phyloP scores from a whole-genome alignment of 495 filamentous ascomycete species.

The Halenospora varia region DNA sequence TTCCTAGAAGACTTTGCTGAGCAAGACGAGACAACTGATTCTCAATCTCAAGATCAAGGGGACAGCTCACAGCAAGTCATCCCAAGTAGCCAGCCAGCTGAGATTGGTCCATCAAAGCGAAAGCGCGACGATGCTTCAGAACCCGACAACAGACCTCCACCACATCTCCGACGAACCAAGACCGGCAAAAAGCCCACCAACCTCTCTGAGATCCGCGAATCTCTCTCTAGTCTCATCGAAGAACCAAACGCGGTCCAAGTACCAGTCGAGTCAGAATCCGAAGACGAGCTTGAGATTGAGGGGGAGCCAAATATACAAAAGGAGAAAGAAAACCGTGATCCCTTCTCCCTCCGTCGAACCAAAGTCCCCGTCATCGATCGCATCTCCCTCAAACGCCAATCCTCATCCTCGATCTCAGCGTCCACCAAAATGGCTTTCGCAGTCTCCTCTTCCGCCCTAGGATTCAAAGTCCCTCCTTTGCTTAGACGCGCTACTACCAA shows the following conservation, averaged over 20 bases:
- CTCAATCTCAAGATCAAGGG: constrained; percentile 42
- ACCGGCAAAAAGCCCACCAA: constrained; percentile 59
- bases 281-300: constrained; percentile 33
- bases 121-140: constrained; percentile 48
- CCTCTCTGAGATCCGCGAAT: constrained; percentile 74
- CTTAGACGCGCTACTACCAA: constrained; percentile 73
- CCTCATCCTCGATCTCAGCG: constrained; percentile 47
- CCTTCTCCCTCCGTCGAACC: constrained; percentile 42
- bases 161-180: constrained; percentile 62
- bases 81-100: constrained; percentile 42
- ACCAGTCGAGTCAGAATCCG: constrained; percentile 32
- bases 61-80: constrained; percentile 31
- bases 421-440: constrained; percentile 61
- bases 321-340: constrained; percentile 28
- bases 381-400: constrained; percentile 67
- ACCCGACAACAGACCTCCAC: constrained; percentile 51
- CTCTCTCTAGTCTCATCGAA: constrained; percentile 76
- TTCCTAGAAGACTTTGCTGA: constrained; percentile 56
- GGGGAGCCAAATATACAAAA: constrained; percentile 31
- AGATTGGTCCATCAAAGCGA: constrained; percentile 39
- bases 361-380: constrained; percentile 68
- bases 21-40: constrained; percentile 38
- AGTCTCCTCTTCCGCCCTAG: constrained; percentile 34
- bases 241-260: constrained; percentile 55
- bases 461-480: constrained; percentile 74